A percentile compares a stretch with the other conserved stretches of the same genome.
Evolutionary conservation across 345 rosid species (phyloP).

Genomic region (Syzygium oleosum): DNA sequence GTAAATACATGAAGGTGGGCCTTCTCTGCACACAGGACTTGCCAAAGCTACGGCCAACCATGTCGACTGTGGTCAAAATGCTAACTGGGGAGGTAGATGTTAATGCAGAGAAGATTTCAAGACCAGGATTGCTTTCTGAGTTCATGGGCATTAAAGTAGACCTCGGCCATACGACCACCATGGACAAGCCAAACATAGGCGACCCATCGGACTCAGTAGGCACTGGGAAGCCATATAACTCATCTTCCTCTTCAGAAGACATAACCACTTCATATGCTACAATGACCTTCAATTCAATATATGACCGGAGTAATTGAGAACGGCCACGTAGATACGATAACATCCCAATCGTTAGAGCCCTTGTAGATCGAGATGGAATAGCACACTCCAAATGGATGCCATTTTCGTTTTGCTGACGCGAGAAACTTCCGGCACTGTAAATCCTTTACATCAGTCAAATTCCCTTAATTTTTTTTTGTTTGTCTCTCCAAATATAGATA

Average conservation of each 20-base stretch:
- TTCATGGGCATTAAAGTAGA: slow-evolving; percentile 13
- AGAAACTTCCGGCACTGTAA: not conserved
- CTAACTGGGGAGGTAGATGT: slow-evolving; percentile 31
- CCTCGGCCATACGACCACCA: not conserved
- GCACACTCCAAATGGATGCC: not conserved
- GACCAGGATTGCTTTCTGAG: slow-evolving; percentile 42
- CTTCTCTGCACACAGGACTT: slow-evolving; percentile 63
- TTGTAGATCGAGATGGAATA: not conserved
- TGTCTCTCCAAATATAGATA: not conserved
- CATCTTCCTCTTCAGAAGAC: slow-evolving; percentile 24
- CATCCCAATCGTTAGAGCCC: not conserved
- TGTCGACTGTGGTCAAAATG: slow-evolving; percentile 42
- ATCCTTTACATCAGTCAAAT: not conserved
- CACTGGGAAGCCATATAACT: not conserved
- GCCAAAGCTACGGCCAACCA: slow-evolving; percentile 47
- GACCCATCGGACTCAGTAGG: slow-evolving; percentile 1
- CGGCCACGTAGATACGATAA: not conserved
- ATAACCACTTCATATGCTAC: slow-evolving; percentile 31
- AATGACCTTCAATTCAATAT: slow-evolving; percentile 59
- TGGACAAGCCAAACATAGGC: not conserved
- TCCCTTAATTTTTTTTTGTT: not conserved
- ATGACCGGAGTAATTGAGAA: slow-evolving; percentile 23
- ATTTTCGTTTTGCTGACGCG: not conserved
- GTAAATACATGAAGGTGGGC: slow-evolving; percentile 37
- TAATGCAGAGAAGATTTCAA: slow-evolving; percentile 21